Conservation (phyloP, 176 grass and related monocot genomes). For the Oryza australiensis region DNA sequence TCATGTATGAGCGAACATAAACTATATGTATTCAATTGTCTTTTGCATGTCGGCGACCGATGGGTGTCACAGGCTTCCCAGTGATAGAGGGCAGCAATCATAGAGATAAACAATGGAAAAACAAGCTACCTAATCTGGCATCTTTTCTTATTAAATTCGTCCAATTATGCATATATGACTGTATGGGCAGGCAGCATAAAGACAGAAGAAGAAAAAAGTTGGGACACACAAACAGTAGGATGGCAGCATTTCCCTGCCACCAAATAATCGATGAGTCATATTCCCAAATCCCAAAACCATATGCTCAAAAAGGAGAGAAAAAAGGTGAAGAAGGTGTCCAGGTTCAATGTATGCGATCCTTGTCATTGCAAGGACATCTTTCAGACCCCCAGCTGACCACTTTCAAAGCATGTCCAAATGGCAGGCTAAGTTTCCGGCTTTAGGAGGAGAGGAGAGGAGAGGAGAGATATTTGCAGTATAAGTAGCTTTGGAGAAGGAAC, state of each 20-base stretch:
- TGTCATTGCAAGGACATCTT: constrained; percentile 16
- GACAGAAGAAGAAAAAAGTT: neutral
- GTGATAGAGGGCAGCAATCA: constrained; percentile 10
- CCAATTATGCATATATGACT: constrained; percentile 24
- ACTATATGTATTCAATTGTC: neutral
- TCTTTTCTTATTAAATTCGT: constrained; percentile 20
- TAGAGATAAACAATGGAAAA: constrained; percentile 16
- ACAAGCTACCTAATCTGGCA: constrained; percentile 5
- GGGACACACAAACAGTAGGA: neutral
- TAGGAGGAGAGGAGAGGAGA: neutral
- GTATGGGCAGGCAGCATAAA: constrained; percentile 45
- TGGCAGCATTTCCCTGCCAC: constrained; percentile 12
- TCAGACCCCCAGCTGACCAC: neutral
- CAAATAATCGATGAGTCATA: constrained; percentile 31
- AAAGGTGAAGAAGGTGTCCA: constrained; percentile 49
- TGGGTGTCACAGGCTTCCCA: constrained; percentile 1
- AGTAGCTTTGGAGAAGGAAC: constrained; percentile 42
- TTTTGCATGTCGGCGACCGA: neutral
- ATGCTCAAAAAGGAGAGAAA: constrained; percentile 2
- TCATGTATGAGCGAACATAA: neutral
- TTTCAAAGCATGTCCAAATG: constrained; percentile 27
- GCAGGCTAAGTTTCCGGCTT: neutral
- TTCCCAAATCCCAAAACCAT: constrained; percentile 25
- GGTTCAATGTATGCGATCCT: constrained; percentile 55
- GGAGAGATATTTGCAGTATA: constrained; percentile 28